Evolutionary conservation across 345 rosid species (phyloP).

Genomic region (Nephelium lappaceum): DNA sequence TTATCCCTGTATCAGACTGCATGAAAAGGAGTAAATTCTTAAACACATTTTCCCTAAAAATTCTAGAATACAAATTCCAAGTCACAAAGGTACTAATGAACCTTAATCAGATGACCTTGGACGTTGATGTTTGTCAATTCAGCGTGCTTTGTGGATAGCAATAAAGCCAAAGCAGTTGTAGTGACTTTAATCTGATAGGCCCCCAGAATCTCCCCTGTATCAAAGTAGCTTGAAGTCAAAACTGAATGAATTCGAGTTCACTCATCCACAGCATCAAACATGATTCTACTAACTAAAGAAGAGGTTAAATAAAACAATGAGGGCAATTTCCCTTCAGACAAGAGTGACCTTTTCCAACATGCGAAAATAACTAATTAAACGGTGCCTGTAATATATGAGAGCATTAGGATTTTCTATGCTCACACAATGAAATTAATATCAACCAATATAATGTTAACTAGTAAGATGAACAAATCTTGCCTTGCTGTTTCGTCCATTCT

Average conservation of each 20-base stretch:
- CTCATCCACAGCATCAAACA: not conserved
- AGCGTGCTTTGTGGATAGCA: slow-evolving; percentile 75
- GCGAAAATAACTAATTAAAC: slow-evolving; percentile 3
- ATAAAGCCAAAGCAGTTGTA: slow-evolving; percentile 75
- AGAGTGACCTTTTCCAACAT: not conserved
- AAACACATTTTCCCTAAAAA: not conserved
- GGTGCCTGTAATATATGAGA: not conserved
- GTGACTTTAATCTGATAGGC: slow-evolving; percentile 89
- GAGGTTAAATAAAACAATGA: not conserved
- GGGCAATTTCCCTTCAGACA: not conserved
- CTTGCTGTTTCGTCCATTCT: slow-evolving; percentile 93
- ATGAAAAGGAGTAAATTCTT: slow-evolving; percentile 17
- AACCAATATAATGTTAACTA: not conserved
- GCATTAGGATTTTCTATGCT: not conserved
- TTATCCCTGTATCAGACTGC: slow-evolving; percentile 75
- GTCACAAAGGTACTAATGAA: slow-evolving; percentile 24
- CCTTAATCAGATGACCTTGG: slow-evolving; percentile 75
- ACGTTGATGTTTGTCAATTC: slow-evolving; percentile 74
- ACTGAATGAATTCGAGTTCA: slow-evolving; percentile 13
- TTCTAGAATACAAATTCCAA: not conserved
- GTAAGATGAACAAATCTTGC: slow-evolving; percentile 38
- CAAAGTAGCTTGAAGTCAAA: slow-evolving; percentile 9
- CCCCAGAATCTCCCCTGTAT: slow-evolving; percentile 83
- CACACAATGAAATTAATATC: not conserved
- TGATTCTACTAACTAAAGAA: not conserved